These are phyloP conservation scores for Leersia perrieri DNA, from an alignment of 176 grass and related monocot genomes.

Conservation along the genomic window DNA sequence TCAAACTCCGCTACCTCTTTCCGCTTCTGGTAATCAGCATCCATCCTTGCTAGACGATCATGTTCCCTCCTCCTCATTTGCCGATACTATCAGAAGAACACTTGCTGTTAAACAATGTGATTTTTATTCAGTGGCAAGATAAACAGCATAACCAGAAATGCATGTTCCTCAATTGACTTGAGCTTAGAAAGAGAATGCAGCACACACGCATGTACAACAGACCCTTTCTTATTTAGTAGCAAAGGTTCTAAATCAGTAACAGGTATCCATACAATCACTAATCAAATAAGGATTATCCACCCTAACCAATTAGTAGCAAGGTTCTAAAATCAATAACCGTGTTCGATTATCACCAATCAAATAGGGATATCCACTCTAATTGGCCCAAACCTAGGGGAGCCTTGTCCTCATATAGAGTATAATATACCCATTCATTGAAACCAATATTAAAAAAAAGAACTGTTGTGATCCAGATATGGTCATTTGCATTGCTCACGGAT, in stretches of 20 bases:
- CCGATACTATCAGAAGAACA: slow-evolving; percentile 59
- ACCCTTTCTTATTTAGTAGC: not conserved
- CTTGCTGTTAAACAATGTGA: not conserved
- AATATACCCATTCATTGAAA: not conserved
- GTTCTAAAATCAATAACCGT: too few species aligned
- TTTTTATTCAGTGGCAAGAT: not conserved
- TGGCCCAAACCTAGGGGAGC: not conserved
- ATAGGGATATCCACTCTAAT: not conserved
- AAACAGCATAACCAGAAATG: not conserved
- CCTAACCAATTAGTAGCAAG: too few species aligned
- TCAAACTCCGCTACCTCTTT: slow-evolving; percentile 71
- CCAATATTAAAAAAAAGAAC: not conserved
- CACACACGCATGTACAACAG: not conserved
- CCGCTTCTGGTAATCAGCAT: slow-evolving; percentile 72
- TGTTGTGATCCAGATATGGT: not conserved
- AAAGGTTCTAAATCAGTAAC: not conserved
- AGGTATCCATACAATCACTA: not conserved
- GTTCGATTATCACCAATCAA: not conserved
- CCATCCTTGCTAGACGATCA: slow-evolving; percentile 74
- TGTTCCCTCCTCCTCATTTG: slow-evolving; percentile 98
- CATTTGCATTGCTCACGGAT: not conserved
- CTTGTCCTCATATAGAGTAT: not conserved
- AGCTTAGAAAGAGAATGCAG: not conserved
- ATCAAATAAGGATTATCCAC: not conserved
- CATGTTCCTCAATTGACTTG: not conserved